Evolutionary conservation across 2,329 filamentous ascomycete species (phyloP).

Genomic region (Xylariaceae sp.): DNA sequence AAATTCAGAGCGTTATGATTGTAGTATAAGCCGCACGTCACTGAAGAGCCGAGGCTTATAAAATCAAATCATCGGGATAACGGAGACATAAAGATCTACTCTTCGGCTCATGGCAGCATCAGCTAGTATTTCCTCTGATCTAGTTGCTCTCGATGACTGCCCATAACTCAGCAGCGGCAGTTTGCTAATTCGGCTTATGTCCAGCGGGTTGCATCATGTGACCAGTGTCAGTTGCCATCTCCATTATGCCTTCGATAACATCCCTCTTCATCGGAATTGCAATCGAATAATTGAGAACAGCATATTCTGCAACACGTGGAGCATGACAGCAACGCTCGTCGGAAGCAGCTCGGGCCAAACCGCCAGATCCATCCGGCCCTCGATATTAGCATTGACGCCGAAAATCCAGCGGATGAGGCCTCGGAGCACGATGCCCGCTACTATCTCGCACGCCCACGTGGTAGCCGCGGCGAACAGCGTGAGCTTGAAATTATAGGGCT

Average conservation of each 20-base stretch:
- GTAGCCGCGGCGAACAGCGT: slow-evolving; percentile 61
- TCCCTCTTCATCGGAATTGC: slow-evolving; percentile 44
- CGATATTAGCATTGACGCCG: slow-evolving; percentile 58
- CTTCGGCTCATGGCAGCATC: background rate
- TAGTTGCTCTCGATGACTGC: slow-evolving; percentile 9
- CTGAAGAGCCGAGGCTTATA: background rate
- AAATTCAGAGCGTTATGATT: slow-evolving; percentile 11
- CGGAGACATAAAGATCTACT: background rate
- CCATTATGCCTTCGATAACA: background rate
- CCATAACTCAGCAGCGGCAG: slow-evolving; percentile 5
- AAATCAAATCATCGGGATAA: background rate
- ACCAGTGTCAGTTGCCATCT: slow-evolving; percentile 6
- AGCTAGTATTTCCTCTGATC: background rate
- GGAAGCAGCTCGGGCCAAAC: slow-evolving; percentile 65
- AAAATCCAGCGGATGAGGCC: slow-evolving; percentile 56
- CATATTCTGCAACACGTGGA: slow-evolving; percentile 70
- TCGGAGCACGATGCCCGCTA: slow-evolving; percentile 57
- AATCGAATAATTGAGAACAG: slow-evolving; percentile 64
- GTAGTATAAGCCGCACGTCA: background rate
- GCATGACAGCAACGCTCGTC: slow-evolving; percentile 60
- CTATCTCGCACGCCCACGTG: slow-evolving; percentile 64
- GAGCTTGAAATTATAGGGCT: slow-evolving; percentile 57
- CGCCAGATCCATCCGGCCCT: slow-evolving; percentile 60
- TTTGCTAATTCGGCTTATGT: slow-evolving; percentile 4
- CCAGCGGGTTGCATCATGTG: slow-evolving; percentile 1